Base-by-base conservation (phyloP, 805 yeast species). In the Nakazawaea laoshanensis region DNA sequence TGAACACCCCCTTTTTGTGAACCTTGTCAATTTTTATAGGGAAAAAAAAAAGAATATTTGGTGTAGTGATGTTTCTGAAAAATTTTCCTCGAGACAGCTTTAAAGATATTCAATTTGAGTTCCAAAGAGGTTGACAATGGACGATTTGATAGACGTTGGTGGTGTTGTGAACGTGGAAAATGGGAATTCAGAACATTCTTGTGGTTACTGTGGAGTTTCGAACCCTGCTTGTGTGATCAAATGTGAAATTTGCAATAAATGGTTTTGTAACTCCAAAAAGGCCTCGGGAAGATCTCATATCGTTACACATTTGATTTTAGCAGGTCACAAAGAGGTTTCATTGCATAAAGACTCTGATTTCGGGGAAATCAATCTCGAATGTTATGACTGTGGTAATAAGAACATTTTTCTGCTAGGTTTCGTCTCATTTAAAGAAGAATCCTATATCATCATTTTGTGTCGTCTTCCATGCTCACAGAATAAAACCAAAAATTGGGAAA, bases 301-400 rank as follows among this genome's bases (percentile, higher is more conserved):
- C 11, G 76, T 88, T 13, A 82, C 83, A 12, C 96, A 88, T 55
- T 58, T 87, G 50, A 94, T 86, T 19, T 59, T 83, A 44, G 71
- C 95, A 1, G 74, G 78, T 40, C 96, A 88, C 52, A 76, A 77
- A 45, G 62, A 50, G 19, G 86, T 88, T 3, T 65, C 80, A 2
- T 65, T 86, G 29, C 95, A 87, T 52, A 77, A 77, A 23, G 81
- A 80, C 17, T 77, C 88, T 2, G 87, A 83, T 40, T 61, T 87
- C 17, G 96, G 96, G n/a, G 95, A 82, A 34, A 79, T 88, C 5
- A 67, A 76, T 2, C 59, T 88, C 37, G 96, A 88, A 53, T 88
- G 96, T 59, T 88, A 87, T 57, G 79, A 77, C 48, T 88, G 96
- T 61, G 95, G 95, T 19, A 73, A 70, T 49, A 74, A 65, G 39